Percentiles rank a stretch among this genome's conserved stretches.
Conservation (phyloP, 257 asterid genomes). For the Scutellaria barbata region DNA sequence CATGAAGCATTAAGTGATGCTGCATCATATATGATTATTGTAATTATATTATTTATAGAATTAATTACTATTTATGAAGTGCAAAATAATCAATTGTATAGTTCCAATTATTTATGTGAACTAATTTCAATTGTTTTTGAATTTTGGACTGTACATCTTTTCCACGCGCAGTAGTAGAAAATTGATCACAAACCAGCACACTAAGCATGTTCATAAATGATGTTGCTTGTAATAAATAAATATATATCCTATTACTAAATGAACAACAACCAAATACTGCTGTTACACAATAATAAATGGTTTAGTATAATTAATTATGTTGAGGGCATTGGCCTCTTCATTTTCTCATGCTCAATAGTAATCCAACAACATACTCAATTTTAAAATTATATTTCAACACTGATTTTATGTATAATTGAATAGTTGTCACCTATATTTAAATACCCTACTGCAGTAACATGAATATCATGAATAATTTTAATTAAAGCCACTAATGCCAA, state of each 20-base stretch:
- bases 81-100: not conserved
- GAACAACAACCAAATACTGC: constrained; percentile 13
- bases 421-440: too few relatives aligned
- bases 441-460: too few relatives aligned
- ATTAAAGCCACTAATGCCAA: too few relatives aligned
- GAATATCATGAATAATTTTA: too few relatives aligned
- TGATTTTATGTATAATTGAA: too few relatives aligned
- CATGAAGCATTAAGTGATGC: too few relatives aligned
- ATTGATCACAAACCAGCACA: not conserved
- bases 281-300: not conserved
- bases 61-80: not conserved
- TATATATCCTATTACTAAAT: not conserved
- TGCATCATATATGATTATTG: not conserved
- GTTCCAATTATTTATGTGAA: not conserved
- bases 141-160: not conserved
- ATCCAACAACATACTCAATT: too few relatives aligned
- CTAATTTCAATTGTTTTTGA: constrained; percentile 1
- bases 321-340: not conserved
- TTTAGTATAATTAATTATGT: constrained; percentile 1
- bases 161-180: not conserved
- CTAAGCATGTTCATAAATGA: constrained; percentile 30
- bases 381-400: too few relatives aligned
- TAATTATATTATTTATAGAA: not conserved
- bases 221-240: constrained; percentile 3
- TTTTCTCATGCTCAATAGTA: not conserved